Evolutionary conservation across 768 basidiomycete genomes (phyloP), one percentile per base, ranked within the genome.

Genomic region (Tephrocybe rancida): DNA sequence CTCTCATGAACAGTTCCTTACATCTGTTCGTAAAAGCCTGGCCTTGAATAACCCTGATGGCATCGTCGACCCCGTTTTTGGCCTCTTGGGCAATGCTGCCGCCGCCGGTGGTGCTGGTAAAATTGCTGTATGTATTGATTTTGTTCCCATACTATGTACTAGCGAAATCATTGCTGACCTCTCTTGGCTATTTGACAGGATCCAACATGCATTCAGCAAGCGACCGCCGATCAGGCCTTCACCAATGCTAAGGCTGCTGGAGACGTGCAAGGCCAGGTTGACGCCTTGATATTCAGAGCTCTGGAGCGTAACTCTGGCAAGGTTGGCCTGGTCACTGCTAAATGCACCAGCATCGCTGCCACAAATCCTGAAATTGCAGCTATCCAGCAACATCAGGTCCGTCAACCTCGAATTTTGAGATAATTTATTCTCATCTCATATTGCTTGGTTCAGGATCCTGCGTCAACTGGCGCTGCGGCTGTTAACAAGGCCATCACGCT

Each of bases 331-430:
- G 66, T 67, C 21, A 74, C 75, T 25, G 73, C 64, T 13, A 57
- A 71, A n/a, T 87, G 85, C 72, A 85, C 76, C 1, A 72, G 76
- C 49, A 69, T 82, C 67, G 74, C 72, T 29, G 81, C 85, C 5
- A 74, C 73, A 41, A 87, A 87, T 69, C 78, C 85, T 16, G 85
- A 87, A 67, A 82, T 87, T 59, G 84, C 82, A 25, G 85, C 84
- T 30, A 76, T 87, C 54, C 68, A 73, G 38, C 85, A 85, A 64
- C 84, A 87, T 65, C 83, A 84, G 71, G 78, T 74, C 32, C 22
- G 60, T 39, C 27, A 11, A 9, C 3, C 21, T 41, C n/a, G n/a
- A n/a, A n/a, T n/a, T n/a, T n/a, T n/a, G n/a, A n/a, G n/a, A n/a
- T n/a, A n/a, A n/a, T 25, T 13, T n/a, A 34, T 5, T 44, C 1